Percentiles rank a stretch among this genome's conserved stretches.
Conservation (phyloP, 129 eudicot species). For the Pseudognaphalium luteoalbum region DNA sequence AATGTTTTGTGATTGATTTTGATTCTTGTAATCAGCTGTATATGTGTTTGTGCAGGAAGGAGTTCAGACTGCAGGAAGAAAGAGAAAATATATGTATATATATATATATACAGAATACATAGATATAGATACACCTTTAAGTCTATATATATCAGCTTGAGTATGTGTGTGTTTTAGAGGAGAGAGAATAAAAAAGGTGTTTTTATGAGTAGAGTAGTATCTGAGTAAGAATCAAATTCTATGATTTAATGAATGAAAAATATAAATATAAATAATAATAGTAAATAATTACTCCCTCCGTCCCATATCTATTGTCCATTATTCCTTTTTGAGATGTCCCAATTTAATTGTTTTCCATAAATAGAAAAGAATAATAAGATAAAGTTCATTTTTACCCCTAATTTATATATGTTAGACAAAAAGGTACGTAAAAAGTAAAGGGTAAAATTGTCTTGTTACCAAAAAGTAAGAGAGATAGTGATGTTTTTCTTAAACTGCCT, state of each 20-base stretch:
- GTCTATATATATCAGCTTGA: background rate
- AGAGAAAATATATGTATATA: background rate
- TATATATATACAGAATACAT: background rate
- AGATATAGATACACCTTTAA: conserved; percentile 6
- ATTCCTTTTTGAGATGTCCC: too few species aligned
- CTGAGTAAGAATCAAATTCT: conserved; percentile 38
- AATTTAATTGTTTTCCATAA: too few species aligned
- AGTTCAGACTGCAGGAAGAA: conserved; percentile 27
- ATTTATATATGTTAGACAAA: too few species aligned
- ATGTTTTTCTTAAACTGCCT: too few species aligned
- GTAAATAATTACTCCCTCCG: too few species aligned
- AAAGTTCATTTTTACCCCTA: too few species aligned
- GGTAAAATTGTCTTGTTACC: too few species aligned
- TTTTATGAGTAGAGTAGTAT: conserved; percentile 29
- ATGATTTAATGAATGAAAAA: background rate
- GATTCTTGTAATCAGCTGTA: conserved; percentile 32
- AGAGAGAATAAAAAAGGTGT: background rate
- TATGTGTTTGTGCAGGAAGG: conserved; percentile 15
- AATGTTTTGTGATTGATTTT: conserved; percentile 14
- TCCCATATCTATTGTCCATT: too few species aligned
- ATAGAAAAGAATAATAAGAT: too few species aligned
- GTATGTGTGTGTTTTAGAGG: background rate
- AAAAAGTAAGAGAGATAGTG: too few species aligned
- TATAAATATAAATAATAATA: background rate
- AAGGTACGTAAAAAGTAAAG: too few species aligned